These are phyloP conservation scores for Candida odintsovae DNA, from an alignment of 805 yeast species.

Conservation along the genomic window DNA sequence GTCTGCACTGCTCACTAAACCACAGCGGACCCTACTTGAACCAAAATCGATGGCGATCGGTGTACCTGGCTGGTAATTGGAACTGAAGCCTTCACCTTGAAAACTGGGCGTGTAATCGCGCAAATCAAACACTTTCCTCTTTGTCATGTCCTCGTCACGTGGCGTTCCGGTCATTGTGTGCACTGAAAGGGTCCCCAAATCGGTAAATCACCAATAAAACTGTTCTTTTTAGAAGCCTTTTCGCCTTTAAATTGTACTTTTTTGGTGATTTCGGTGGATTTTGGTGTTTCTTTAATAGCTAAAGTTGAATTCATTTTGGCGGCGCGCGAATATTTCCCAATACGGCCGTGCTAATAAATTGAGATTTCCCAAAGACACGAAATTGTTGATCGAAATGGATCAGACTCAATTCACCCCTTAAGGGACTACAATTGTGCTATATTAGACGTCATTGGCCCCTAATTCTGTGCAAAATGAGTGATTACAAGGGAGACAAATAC, in stretches of 20 bases:
- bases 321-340: neutral
- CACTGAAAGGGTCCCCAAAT: neutral
- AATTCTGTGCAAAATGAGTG: slow-evolving; percentile 1
- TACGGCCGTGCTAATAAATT: neutral
- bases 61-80: slow-evolving; percentile 42
- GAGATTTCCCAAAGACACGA: too few relatives aligned
- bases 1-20: slow-evolving; percentile 39
- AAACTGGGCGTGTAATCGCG: slow-evolving; percentile 13
- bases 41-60: slow-evolving; percentile 94
- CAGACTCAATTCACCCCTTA: neutral
- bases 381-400: neutral
- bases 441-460: neutral
- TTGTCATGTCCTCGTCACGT: neutral
- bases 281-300: too few relatives aligned
- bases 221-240: neutral
- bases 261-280: too few relatives aligned
- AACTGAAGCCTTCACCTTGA: slow-evolving; percentile 39
- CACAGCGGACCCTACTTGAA: slow-evolving; percentile 51
- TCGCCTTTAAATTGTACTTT: too few relatives aligned
- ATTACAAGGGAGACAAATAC: slow-evolving; percentile 7
- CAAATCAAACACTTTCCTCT: slow-evolving; percentile 19
- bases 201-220: neutral
- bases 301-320: neutral
- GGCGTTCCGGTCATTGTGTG: neutral
- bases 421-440: neutral